Conservation (phyloP, 2,329 filamentous ascomycete species). For the Cadophora sp. region DNA sequence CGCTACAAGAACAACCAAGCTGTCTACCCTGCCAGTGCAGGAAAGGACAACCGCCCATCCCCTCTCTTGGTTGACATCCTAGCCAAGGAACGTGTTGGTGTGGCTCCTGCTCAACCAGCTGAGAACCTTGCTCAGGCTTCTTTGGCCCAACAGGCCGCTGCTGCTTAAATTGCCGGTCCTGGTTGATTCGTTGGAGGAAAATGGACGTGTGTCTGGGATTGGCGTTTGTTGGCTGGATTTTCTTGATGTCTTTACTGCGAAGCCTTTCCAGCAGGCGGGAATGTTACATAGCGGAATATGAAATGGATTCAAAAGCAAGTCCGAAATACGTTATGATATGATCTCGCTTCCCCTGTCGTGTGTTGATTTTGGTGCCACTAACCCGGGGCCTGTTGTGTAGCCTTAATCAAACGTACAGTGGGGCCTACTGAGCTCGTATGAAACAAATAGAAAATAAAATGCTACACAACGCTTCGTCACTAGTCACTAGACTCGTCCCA, state of each 20-base stretch:
- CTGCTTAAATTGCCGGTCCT: conserved; percentile 21
- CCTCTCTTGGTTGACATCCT: conserved; percentile 90
- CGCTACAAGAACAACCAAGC: conserved; percentile 86
- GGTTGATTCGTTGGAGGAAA: neutral
- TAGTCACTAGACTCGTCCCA: too few relatives aligned
- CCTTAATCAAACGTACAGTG: too few relatives aligned
- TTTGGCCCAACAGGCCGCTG: conserved; percentile 31
- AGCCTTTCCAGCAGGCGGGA: neutral
- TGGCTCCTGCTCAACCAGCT: conserved; percentile 50
- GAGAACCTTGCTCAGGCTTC: conserved; percentile 36
- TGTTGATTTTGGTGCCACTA: too few relatives aligned
- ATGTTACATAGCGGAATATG: conserved; percentile 2
- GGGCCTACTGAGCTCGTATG: too few relatives aligned
- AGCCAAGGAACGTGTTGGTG: conserved; percentile 93
- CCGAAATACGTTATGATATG: neutral
- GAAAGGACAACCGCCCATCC: conserved; percentile 86
- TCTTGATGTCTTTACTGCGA: neutral
- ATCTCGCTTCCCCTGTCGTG: too few relatives aligned
- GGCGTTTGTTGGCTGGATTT: conserved; percentile 1
- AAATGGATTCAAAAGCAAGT: conserved; percentile 1
- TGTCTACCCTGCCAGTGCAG: conserved; percentile 67
- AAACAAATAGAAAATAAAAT: too few relatives aligned
- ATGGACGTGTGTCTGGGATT: neutral
- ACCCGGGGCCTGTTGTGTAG: too few relatives aligned
- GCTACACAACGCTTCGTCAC: too few relatives aligned